Conservation (phyloP, 2,329 filamentous ascomycete genomes). For the Exophiala lecanii-corni region DNA sequence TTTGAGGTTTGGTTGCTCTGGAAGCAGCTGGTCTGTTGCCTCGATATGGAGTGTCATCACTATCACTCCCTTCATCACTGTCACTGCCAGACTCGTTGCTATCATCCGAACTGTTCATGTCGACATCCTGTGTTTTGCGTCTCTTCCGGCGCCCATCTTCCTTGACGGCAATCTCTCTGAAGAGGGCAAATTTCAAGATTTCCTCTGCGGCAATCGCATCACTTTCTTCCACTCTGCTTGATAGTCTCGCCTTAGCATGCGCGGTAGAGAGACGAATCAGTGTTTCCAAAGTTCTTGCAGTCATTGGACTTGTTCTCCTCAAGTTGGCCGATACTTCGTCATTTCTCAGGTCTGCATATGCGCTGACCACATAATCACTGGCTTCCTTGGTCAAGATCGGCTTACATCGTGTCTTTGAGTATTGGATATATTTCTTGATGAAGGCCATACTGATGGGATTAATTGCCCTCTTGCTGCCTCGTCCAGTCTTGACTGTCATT, state of each 20-base stretch:
- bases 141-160: constrained; percentile 70
- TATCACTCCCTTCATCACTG: constrained; percentile 33
- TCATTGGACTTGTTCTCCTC: constrained; percentile 88
- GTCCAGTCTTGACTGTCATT: constrained; percentile 69
- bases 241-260: constrained; percentile 87
- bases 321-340: constrained; percentile 95
- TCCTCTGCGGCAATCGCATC: constrained; percentile 84
- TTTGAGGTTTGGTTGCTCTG: constrained; percentile 24
- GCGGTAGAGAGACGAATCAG: constrained; percentile 96
- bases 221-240: constrained; percentile 79
- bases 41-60: constrained; percentile 26
- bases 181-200: constrained; percentile 89
- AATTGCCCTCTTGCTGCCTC: constrained; percentile 72
- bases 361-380: constrained; percentile 82
- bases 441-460: constrained; percentile 77
- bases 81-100: constrained; percentile 48
- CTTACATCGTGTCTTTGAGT: constrained; percentile 87
- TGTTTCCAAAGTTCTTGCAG: constrained; percentile 93
- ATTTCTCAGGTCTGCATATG: constrained; percentile 89
- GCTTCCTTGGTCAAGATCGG: constrained; percentile 86
- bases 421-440: constrained; percentile 99
- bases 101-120: constrained; percentile 60
- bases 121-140: constrained; percentile 67
- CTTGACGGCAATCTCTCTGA: constrained; percentile 83
- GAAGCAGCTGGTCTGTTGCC: constrained; percentile 26